Evolutionary conservation across 208 protist species (phyloP).

Genomic region (Polymyxa betae): DNA sequence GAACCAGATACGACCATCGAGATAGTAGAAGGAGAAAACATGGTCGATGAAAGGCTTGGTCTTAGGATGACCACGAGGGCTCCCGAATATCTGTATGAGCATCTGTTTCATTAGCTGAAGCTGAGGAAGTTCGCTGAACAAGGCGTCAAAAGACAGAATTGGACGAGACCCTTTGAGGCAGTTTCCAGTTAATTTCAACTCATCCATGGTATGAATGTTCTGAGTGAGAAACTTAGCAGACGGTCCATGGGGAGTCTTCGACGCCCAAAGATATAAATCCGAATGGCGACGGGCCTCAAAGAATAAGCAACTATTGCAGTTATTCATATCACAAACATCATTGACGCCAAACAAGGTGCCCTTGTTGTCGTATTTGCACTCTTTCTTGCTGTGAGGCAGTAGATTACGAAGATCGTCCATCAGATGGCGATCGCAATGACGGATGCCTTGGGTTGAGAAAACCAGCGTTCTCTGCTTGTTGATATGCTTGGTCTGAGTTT

Average conservation of each 20-base stretch:
- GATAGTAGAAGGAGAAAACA: slow-evolving; percentile 91
- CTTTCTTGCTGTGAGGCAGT: slow-evolving; percentile 67
- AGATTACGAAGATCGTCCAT: slow-evolving; percentile 62
- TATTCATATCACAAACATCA: slow-evolving; percentile 66
- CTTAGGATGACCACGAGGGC: slow-evolving; percentile 90
- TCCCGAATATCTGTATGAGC: slow-evolving; percentile 89
- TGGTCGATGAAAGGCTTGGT: slow-evolving; percentile 98
- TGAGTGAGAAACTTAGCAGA: slow-evolving; percentile 67
- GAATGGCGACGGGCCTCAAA: slow-evolving; percentile 61
- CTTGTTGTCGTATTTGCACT: slow-evolving; percentile 66
- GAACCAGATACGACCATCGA: slow-evolving; percentile 96
- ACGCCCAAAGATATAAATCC: slow-evolving; percentile 68
- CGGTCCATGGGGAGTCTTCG: slow-evolving; percentile 63
- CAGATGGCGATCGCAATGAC: slow-evolving; percentile 61
- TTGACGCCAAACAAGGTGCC: slow-evolving; percentile 56
- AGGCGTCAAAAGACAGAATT: slow-evolving; percentile 92
- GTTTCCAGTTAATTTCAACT: slow-evolving; percentile 97
- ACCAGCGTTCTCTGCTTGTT: slow-evolving; percentile 66
- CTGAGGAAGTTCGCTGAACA: slow-evolving; percentile 88
- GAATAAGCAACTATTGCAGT: slow-evolving; percentile 67
- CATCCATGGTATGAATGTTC: slow-evolving; percentile 91
- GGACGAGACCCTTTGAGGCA: slow-evolving; percentile 94
- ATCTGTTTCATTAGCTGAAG: slow-evolving; percentile 90
- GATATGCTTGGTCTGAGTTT: background rate
- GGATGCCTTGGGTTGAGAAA: slow-evolving; percentile 66